Evolutionary conservation across 2,329 filamentous ascomycete genomes (phyloP), one percentile per base, ranked within the genome.

Genomic region (Claviceps sp.): DNA sequence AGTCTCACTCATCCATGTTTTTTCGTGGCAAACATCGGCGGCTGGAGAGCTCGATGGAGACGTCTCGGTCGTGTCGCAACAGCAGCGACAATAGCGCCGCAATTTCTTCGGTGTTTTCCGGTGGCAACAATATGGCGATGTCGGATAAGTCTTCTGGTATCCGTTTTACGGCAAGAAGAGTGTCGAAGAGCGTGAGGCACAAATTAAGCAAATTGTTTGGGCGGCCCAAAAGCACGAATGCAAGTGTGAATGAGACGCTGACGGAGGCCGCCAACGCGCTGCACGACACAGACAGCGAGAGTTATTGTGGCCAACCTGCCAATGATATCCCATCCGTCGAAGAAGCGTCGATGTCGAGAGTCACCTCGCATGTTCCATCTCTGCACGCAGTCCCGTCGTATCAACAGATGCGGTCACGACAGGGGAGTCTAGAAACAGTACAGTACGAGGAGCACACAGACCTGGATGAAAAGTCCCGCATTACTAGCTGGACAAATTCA

Each of bases 401-500:
- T 38, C 71, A 76, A 46, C 68, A 72, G 51, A 61, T 77, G 45
- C 70, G 66, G 49, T 80, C 78, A 7, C 72, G 74, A 38, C 69
- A 74, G 57, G 78, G 77, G 1, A 82, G 79, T 54, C 57, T 80
- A 5, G 75, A 75, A 53, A 80, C 73, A 53, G 56, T 75, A 2
- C 58, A 57, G 22, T 72, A 67, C 50, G 68, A 70, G 5, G 64
- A 63, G 38, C 65, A 62, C 42, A 66, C 65, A 49, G 60, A 59
- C 1, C 69, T 65, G 14, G 75, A 78, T 40, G 75, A 79, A 20
- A 77, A 70, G 56, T 85, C 81, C n/a, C 70, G 83, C 22, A 78
- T 86, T 49, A 86, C 83, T 2, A 88, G 84, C 62, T 88, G 85
- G 85, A 77, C 77, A 4, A 79, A 80, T 54, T 85, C 83, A 0